phyloP scores from a whole-genome alignment of 352 stramenopile species.

The Phytophthora tubulina region DNA sequence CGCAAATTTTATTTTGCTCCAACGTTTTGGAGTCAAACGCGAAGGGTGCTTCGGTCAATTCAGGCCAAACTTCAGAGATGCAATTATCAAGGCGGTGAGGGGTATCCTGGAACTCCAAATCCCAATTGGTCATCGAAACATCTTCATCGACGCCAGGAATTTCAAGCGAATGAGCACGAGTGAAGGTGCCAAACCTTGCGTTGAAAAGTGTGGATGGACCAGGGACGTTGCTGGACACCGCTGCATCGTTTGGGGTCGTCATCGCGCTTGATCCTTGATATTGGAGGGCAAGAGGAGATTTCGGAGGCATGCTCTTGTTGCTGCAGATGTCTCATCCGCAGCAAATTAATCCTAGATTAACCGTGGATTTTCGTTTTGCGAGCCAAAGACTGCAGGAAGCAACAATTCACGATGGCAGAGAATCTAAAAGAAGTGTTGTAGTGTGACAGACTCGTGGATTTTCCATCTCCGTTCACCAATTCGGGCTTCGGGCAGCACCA shows the following conservation, averaged over 20 bases:
- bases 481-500: no score
- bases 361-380: no score
- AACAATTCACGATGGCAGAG: no score
- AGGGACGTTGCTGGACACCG: neutral
- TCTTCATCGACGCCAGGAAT: conserved; percentile 5
- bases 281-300: neutral
- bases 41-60: no score
- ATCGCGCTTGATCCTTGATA: neutral
- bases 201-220: neutral
- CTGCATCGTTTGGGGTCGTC: neutral
- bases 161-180: conserved; percentile 18
- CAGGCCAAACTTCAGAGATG: no score
- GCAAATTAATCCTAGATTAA: no score
- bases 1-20: no score
- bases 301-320: neutral
- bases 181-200: conserved; percentile 1
- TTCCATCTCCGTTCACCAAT: no score
- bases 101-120: conserved; percentile 1
- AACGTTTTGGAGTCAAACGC: neutral
- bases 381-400: no score
- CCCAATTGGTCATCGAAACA: neutral
- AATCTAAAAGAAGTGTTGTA: no score
- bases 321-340: neutral
- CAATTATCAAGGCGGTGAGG: no score
- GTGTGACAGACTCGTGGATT: no score